Base-by-base conservation (phyloP, 768 basidiomycete genomes). In the Mrakia gelida region DNA sequence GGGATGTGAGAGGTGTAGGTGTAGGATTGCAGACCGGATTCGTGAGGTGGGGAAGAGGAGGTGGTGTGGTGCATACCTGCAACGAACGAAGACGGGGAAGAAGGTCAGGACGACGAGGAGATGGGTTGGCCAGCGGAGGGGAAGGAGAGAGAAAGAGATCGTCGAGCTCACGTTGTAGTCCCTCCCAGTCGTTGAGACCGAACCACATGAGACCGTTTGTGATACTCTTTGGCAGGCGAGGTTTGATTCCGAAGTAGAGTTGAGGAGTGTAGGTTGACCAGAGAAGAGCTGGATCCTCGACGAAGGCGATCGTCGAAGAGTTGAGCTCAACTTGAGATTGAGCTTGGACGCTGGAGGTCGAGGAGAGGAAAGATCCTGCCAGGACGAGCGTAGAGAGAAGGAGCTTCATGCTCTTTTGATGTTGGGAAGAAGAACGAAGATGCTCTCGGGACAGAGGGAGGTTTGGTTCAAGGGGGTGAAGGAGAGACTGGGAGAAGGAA, bases 121-220 rank as follows among this genome's bases (percentile, higher is more conserved):
- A 52, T 18, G 16, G n/a, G n/a, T 65, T 28, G 38, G 65, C 41
- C 18, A 8, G 26, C 2, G 41, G 23, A 8, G 7, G 16, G 75
- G 80, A 54, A 45, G 74, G 71, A 73, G 71, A 72, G 59, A 16
- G 61, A 30, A 49, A 26, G 38, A 16, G 32, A 30, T n/a, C n/a
- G 70, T 13, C 41, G 45, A 52, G 73, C 81, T 90, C 85, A 80
- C 86, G 82, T 28, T 80, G 78, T 76, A 84, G 83, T 0, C 92
- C 91, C 82, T 90, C 87, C 82, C 89, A 97, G 85, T 96, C 89
- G 56, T 93, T 90, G 11, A 92, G 91, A 43, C 95, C 93, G 83
- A 93, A 94, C 95, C 95, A 98, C 84, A 96, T 89, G 49, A 98
- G 88, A 18, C 95, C 95, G 3, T 92, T 93, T 90, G 95, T 89